Base-by-base conservation (phyloP, 1,284 basidiomycete species). In the Prillingera fragicola region DNA sequence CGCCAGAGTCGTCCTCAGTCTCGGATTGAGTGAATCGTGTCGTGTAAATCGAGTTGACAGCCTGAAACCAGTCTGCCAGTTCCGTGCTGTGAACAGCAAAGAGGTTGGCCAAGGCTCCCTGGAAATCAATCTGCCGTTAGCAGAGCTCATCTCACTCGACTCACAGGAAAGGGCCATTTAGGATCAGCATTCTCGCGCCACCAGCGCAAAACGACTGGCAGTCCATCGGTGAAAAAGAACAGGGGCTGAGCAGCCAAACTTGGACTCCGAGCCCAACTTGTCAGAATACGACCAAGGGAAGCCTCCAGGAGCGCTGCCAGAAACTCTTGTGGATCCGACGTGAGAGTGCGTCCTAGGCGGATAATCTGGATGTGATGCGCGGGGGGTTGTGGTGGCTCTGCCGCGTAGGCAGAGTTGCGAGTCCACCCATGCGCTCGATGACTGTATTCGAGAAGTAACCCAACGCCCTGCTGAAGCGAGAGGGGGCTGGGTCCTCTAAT, bases 131-230 rank as follows among this genome's bases (percentile, higher is more conserved):
- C 25, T 36, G 10, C 5, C 22, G 34, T 36, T 24, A 36, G 34
- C n/a, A n/a, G n/a, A n/a, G n/a, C n/a, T n/a, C n/a, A n/a, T 34
- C 7, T 15, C 23, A 24, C 14, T 7, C 14, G n/a, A 53, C 61
- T 53, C 41, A 63, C 61, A 3, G 66, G 63, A 45, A 54, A 65
- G 3, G 53, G 39, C 54, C 57, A 63, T 22, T 58, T 55, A 10
- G 40, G 14, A 22, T 54, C 50, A 8, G 55, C 40, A 14, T 58
- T 52, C 13, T 55, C 54, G 23, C 57, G 60, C 65, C 65, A 69
- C 57, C 60, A 67, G 19, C 46, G 46, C 4, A 69, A 41, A 14
- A 63, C 33, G 3, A 43, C 35, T 3, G 62, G 60, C n/a, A 69
- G 35, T 13, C 50, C 45, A 21, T 65, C 65, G 2, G 52, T 46